Percentiles rank a stretch among this genome's conserved stretches.
phyloP scores from a whole-genome alignment of 805 yeast species.

The Candida ascalaphidarum region DNA sequence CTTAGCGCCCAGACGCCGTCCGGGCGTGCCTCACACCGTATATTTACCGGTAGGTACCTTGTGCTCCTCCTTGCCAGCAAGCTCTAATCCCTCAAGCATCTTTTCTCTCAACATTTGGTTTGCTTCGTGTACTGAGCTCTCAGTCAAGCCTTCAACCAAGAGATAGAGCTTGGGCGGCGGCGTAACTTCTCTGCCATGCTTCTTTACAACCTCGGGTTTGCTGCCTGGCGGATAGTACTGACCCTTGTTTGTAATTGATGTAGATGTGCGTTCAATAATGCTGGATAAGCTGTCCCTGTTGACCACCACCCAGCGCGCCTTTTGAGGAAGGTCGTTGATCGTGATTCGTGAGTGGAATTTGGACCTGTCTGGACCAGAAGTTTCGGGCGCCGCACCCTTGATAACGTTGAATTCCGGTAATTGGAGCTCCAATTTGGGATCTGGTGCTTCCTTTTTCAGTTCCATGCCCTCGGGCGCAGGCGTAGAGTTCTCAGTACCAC shows the following conservation, averaged over 20 bases:
- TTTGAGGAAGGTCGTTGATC: conserved; percentile 80
- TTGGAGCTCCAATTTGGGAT: background rate
- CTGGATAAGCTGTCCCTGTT: conserved; percentile 54
- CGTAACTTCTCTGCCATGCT: conserved; percentile 27
- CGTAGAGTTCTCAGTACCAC: conserved; percentile 29
- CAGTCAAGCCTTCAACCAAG: conserved; percentile 67
- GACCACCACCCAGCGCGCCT: conserved; percentile 70
- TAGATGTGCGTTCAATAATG: conserved; percentile 62
- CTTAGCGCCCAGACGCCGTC: background rate
- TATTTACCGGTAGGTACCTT: conserved; percentile 41
- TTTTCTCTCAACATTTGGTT: conserved; percentile 46
- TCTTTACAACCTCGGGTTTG: conserved; percentile 39
- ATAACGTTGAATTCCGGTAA: conserved; percentile 40
- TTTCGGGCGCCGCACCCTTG: conserved; percentile 45
- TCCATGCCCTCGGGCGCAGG: background rate
- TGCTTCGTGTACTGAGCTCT: conserved; percentile 49
- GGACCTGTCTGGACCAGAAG: conserved; percentile 46
- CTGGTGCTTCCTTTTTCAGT: background rate
- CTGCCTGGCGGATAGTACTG: conserved; percentile 42
- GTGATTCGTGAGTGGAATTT: conserved; percentile 59
- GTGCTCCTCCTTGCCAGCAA: conserved; percentile 36
- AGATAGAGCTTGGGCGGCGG: conserved; percentile 73
- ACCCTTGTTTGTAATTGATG: conserved; percentile 80
- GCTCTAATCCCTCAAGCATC: conserved; percentile 49
- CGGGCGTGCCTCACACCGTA: conserved; percentile 21